Conservation (phyloP, 2,329 filamentous ascomycete genomes). For the Cladophialophora exuberans region DNA sequence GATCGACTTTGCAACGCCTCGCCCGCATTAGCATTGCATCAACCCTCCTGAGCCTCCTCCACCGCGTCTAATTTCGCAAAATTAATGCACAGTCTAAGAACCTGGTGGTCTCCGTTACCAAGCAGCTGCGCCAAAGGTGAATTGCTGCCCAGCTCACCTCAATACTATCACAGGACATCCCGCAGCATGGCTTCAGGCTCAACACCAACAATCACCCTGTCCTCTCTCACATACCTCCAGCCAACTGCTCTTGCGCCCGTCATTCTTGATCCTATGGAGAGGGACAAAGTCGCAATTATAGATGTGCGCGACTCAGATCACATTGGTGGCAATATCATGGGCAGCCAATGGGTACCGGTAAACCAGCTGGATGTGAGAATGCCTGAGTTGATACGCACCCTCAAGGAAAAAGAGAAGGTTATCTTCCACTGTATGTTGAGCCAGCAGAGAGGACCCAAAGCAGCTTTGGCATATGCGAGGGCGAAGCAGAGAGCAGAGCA, state of each 20-base stretch:
- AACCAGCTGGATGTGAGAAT: constrained; percentile 72
- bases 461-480: constrained; percentile 72
- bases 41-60: neutral
- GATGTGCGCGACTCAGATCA: constrained; percentile 92
- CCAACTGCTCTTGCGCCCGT: constrained; percentile 69
- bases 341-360: constrained; percentile 75
- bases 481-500: constrained; percentile 41
- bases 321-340: constrained; percentile 85
- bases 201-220: constrained; percentile 62
- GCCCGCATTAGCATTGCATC: neutral
- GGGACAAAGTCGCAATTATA: constrained; percentile 68
- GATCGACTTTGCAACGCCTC: neutral
- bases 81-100: too few relatives aligned
- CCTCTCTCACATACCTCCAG: constrained; percentile 67
- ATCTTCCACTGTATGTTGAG: constrained; percentile 94
- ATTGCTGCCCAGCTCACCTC: too few relatives aligned
- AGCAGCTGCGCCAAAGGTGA: too few relatives aligned
- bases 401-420: constrained; percentile 77
- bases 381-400: constrained; percentile 77
- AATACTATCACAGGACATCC: neutral
- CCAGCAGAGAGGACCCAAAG: constrained; percentile 85
- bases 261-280: constrained; percentile 57
- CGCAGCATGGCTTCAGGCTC: constrained; percentile 20
- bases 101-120: too few relatives aligned
- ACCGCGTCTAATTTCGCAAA: too few relatives aligned